Evolutionary conservation across 495 filamentous ascomycete genomes (phyloP).

Genomic region (Trichoderma reesei): DNA sequence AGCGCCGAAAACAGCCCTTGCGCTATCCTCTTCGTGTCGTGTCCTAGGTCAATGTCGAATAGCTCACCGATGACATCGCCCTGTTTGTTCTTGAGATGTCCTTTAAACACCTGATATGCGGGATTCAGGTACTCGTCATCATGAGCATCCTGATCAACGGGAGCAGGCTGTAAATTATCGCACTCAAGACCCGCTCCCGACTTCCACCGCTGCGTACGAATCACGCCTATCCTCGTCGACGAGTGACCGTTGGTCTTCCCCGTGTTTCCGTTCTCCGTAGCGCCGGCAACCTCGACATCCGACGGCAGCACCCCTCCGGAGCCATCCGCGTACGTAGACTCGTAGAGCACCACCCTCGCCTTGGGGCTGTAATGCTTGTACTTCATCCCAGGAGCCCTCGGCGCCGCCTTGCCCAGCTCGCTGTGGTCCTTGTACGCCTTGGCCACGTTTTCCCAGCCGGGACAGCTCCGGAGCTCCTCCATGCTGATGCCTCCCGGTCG

Average conservation of each 20-base stretch:
- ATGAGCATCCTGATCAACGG: not conserved
- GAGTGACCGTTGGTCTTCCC: conserved; percentile 4
- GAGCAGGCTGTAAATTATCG: conserved; percentile 1
- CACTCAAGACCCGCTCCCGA: conserved; percentile 23
- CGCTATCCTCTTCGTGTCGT: conserved; percentile 60
- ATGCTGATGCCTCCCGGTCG: conserved; percentile 86
- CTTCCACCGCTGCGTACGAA: conserved; percentile 36
- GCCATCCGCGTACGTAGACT: conserved; percentile 29
- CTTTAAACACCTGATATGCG: conserved; percentile 24
- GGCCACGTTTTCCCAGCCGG: conserved; percentile 70
- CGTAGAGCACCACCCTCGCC: conserved; percentile 77
- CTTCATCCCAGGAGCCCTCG: conserved; percentile 94
- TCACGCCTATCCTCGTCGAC: conserved; percentile 24
- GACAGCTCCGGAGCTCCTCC: conserved; percentile 61
- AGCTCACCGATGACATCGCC: conserved; percentile 26
- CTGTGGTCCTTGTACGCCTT: conserved; percentile 65
- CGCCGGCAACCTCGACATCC: conserved; percentile 14
- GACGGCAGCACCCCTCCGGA: conserved; percentile 14
- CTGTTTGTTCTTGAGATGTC: conserved; percentile 19
- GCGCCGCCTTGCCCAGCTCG: conserved; percentile 44
- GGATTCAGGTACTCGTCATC: not conserved
- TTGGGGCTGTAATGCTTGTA: conserved; percentile 96
- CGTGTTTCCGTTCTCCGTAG: not conserved
- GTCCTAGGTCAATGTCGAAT: conserved; percentile 56
- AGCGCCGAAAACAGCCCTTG: conserved; percentile 80